phyloP scores from a whole-genome alignment of 176 grass and related monocot species.

The Alopecurus myosuroides region DNA sequence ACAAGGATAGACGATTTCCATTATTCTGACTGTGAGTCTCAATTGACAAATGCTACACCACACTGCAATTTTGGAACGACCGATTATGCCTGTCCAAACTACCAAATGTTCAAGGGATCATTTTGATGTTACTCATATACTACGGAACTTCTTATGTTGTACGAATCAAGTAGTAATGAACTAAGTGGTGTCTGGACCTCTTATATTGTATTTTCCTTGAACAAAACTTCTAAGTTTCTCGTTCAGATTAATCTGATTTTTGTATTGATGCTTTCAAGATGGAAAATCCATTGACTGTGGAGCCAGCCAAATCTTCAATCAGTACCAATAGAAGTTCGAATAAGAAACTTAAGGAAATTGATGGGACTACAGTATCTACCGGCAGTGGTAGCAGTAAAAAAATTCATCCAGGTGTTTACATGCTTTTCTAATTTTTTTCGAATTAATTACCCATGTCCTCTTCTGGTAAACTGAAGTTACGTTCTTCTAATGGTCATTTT shows the following conservation, averaged over 20 bases:
- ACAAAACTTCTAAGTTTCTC: not conserved
- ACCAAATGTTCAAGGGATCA: not conserved
- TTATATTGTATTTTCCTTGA: not conserved
- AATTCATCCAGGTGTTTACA: conserved; percentile 36
- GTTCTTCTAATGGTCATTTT: conserved; percentile 7
- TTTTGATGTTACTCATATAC: not conserved
- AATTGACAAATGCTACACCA: not conserved
- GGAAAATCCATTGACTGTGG: conserved; percentile 48
- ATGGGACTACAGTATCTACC: conserved; percentile 48
- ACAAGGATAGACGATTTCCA: not conserved
- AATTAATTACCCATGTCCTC: not conserved
- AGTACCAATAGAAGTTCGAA: conserved; percentile 63
- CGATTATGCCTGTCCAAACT: not conserved
- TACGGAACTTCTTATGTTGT: no score
- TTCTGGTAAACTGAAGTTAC: conserved; percentile 27
- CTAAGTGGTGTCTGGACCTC: no score
- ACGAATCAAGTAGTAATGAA: no score
- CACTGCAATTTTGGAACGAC: not conserved
- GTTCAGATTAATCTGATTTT: not conserved
- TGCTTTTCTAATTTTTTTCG: not conserved
- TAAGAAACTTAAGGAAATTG: conserved; percentile 69
- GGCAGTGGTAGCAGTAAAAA: conserved; percentile 58
- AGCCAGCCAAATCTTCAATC: conserved; percentile 58
- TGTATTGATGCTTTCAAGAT: conserved; percentile 31
- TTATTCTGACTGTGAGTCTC: not conserved